Percentiles rank a stretch among this genome's conserved stretches.
These are phyloP conservation scores for Boletus coccyginus DNA, from an alignment of 768 basidiomycete genomes.

Conservation along the genomic window DNA sequence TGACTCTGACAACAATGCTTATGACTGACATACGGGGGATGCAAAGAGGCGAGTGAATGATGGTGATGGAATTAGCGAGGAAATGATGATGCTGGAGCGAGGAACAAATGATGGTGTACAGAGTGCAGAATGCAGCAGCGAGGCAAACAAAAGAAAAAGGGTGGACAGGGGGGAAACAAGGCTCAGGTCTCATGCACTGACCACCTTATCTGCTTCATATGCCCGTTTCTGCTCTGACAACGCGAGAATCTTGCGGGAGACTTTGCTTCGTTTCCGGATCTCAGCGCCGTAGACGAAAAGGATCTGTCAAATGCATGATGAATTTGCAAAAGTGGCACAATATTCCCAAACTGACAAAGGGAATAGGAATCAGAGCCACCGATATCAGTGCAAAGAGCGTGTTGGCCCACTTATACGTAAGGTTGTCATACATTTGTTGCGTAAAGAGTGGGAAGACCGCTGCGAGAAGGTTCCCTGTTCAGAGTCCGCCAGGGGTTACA, in stretches of 20 bases:
- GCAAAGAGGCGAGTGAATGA: too few species aligned
- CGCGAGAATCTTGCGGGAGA: conserved; percentile 21
- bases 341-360: conserved; percentile 41
- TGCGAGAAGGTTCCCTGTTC: conserved; percentile 48
- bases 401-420: conserved; percentile 61
- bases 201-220: neutral
- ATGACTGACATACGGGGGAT: too few species aligned
- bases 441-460: conserved; percentile 64
- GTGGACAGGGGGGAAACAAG: neutral
- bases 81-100: too few species aligned
- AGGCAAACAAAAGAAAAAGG: too few species aligned
- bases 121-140: too few species aligned
- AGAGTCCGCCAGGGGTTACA: neutral
- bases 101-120: too few species aligned
- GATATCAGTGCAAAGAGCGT: conserved; percentile 56
- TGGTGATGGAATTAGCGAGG: too few species aligned
- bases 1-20: too few species aligned
- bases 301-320: conserved; percentile 14
- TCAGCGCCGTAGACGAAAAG: conserved; percentile 32
- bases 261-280: conserved; percentile 33
- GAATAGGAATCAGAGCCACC: conserved; percentile 55
- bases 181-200: neutral
- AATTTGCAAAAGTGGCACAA: neutral
- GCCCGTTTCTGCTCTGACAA: conserved; percentile 4
- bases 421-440: conserved; percentile 51